Conservation (phyloP, 176 grass and related monocot species). For the Pontederia crassipes region DNA sequence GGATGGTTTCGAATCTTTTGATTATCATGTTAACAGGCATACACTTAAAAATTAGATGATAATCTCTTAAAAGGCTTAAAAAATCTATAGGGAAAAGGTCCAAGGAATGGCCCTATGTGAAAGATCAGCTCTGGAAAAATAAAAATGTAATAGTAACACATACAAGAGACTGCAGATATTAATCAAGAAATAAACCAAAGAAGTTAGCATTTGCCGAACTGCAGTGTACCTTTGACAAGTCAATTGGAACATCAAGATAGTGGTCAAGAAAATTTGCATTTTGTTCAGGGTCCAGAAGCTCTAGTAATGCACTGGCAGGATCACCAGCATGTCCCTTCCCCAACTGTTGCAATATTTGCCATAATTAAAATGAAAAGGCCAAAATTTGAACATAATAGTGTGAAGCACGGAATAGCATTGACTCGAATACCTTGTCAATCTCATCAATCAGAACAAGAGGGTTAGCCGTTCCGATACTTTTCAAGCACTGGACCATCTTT, state of each 20-base stretch:
- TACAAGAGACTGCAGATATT: no score
- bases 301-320: conserved; percentile 90
- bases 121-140: no score
- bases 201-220: neutral
- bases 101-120: no score
- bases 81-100: no score
- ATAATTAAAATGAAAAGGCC: conserved; percentile 4
- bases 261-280: conserved; percentile 99
- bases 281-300: conserved; percentile 98
- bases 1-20: no score
- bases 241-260: conserved; percentile 99
- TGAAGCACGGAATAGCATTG: neutral
- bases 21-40: no score
- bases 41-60: no score
- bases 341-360: conserved; percentile 39
- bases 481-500: conserved; percentile 99
- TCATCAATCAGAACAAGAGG: conserved; percentile 97
- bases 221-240: conserved; percentile 75
- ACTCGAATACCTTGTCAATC: conserved; percentile 73
- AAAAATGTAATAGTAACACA: no score
- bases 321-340: conserved; percentile 94
- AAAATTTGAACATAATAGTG: neutral
- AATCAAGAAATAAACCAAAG: no score
- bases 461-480: conserved; percentile 85
- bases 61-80: no score